Evolutionary conservation across 2,329 filamentous ascomycete genomes (phyloP).

Genomic region (Colletotrichum acutatum): DNA sequence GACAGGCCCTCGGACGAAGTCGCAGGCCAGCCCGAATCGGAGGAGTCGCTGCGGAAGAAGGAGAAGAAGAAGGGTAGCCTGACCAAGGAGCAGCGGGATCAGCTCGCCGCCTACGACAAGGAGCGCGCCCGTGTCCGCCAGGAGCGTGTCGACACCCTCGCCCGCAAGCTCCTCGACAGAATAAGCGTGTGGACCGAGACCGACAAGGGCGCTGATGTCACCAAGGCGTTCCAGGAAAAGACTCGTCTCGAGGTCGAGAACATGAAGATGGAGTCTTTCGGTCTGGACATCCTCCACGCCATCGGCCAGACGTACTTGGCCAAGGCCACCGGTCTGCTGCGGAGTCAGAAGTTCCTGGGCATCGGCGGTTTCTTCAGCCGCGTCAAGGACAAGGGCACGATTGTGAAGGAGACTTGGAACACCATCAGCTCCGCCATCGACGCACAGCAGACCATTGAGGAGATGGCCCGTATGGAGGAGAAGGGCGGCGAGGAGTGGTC

Average conservation of each 20-base stretch:
- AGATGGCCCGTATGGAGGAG: constrained; percentile 97
- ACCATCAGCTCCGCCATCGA: constrained; percentile 97
- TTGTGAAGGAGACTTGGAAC: constrained; percentile 98
- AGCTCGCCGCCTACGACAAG: constrained; percentile 86
- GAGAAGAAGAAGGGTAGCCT: constrained; percentile 91
- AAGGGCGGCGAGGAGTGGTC: constrained; percentile 97
- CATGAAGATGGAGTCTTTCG: constrained; percentile 99
- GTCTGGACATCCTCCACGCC: constrained; percentile 93
- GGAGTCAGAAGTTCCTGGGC: constrained; percentile 96
- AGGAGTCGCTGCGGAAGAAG: constrained; percentile 53
- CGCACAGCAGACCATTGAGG: constrained; percentile 98
- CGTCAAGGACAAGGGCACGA: constrained; percentile 94
- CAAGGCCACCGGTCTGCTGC: constrained; percentile 88
- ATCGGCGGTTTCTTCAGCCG: constrained; percentile 95
- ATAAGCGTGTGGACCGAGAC: constrained; percentile 98
- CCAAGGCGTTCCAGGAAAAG: constrained; percentile 91
- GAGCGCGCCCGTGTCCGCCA: constrained; percentile 87
- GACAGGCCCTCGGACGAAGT: constrained; percentile 82
- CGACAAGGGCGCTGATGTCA: constrained; percentile 88
- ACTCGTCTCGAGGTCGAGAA: constrained; percentile 95
- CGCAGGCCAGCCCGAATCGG: constrained; percentile 77
- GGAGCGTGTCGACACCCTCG: constrained; percentile 87
- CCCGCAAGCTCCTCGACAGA: constrained; percentile 87
- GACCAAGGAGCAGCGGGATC: constrained; percentile 92
- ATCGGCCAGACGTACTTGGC: constrained; percentile 91